These are phyloP conservation scores for Microbotryomycetes sp. DNA, from an alignment of 1,284 basidiomycete genomes.

Conservation along the genomic window DNA sequence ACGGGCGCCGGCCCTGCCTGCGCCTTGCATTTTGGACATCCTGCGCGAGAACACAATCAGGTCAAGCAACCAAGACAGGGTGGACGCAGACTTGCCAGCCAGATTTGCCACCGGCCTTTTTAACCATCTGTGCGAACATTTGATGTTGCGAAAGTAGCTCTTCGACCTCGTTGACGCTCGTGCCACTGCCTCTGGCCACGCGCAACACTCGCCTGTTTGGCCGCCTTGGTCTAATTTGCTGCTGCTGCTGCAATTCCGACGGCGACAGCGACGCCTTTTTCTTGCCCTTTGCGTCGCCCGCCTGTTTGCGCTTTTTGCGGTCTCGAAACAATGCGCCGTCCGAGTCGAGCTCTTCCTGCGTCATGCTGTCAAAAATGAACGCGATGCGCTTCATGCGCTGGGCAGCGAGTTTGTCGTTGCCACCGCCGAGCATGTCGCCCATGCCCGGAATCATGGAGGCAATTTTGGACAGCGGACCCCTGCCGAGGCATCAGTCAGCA, in stretches of 20 bases:
- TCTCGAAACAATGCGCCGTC: conserved; percentile 70
- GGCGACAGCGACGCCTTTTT: conserved; percentile 10
- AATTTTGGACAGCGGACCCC: conserved; percentile 95
- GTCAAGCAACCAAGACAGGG: neutral
- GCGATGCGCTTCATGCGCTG: conserved; percentile 94
- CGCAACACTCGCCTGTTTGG: conserved; percentile 74
- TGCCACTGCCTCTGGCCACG: conserved; percentile 91
- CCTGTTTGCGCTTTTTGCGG: conserved; percentile 24
- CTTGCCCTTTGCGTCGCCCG: conserved; percentile 19
- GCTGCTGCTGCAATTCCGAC: conserved; percentile 18
- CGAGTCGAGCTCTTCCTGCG: conserved; percentile 84
- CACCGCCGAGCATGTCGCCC: conserved; percentile 66
- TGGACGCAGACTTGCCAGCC: conserved; percentile 56
- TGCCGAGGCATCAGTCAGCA: conserved; percentile 38
- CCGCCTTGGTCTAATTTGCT: conserved; percentile 15
- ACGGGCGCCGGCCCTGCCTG: conserved; percentile 71
- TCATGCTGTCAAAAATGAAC: conserved; percentile 98
- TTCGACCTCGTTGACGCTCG: conserved; percentile 91
- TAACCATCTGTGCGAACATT: conserved; percentile 97
- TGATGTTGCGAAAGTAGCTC: conserved; percentile 90
- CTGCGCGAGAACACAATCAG: conserved; percentile 39
- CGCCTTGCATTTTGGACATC: conserved; percentile 66
- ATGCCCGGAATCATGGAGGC: conserved; percentile 98
- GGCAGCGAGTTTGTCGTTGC: conserved; percentile 74
- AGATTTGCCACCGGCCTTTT: conserved; percentile 92